Evolutionary conservation across 208 protist genomes (phyloP), one percentile per base, ranked within the genome.

Genomic region (Sergeia podlipaevii): DNA sequence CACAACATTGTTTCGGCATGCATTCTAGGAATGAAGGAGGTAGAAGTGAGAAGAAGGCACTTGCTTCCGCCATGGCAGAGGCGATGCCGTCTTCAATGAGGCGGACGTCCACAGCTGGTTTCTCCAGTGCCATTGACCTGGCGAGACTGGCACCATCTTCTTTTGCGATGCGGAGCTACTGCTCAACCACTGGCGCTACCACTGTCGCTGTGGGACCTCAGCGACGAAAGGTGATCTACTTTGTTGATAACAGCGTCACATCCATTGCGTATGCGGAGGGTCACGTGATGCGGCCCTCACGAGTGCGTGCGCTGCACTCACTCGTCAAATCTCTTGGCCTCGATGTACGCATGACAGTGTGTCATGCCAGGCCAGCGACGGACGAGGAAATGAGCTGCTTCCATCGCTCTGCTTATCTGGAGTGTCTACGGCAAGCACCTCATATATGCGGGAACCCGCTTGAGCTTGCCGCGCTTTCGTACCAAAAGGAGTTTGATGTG

Each of bases 401-500:
- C 58, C 85, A 93, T 51, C 75, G 78, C 17, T 46, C 53, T 8
- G 85, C 85, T 2, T 93, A 93, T 56, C 28, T 93, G 21, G 77
- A 86, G 59, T 93, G 80, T 46, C 70, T 93, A 45, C 70, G 64
- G 7, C 54, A 50, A 8, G 78, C 78, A 1, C 72, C 74, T 10
- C 43, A 52, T 13, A 89, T 93, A 26, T 93, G 85, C 54, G 70
- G 69, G 8, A 73, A 89, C 44, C 85, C 85, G 15, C 63, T 89
- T 0, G 77, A 78, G 18, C 63, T 57, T 28, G 46, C 67, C 4
- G 67, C 80, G 1, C 55, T 89, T 7, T 73, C 77, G 10, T 87
- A 79, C 56, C 85, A 93, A 50, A 83, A 85, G 38, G 80, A 87
- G 54, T 93, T 93, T 32, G 85, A 80, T 49, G 78, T 89, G 26